Evolutionary conservation across 2,329 filamentous ascomycete species (phyloP), one percentile per base, ranked within the genome.

Genomic region (Colletotrichum sp.): DNA sequence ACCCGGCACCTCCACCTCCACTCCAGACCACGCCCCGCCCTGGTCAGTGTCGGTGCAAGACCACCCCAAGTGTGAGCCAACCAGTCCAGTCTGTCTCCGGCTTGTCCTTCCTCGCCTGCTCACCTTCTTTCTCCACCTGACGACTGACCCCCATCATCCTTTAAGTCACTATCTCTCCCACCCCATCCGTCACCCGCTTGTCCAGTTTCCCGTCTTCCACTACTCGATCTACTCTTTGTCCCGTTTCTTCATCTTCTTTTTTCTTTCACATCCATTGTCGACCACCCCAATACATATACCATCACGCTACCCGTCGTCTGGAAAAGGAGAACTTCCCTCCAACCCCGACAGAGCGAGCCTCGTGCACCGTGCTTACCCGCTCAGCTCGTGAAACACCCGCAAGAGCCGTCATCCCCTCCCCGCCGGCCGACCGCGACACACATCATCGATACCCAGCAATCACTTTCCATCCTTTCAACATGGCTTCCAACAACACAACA

Each of bases 211-310:
- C 65, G 24, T 70, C 71, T 72, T 55, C 21, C 24, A 39, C 34
- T 15, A 49, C 63, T 34, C 18, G 55, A 39, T 32, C 44, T 57
- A 57, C 44, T 44, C 71, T 60, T 64, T 68, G n/a, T 44, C 64
- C 66, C 39, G 21, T 68, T 59, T 69, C 36, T 18, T 55, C 24
- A 60, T 44, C 36, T 18, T 55, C 24, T 52, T 44, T 52, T 57
- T 69, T 63, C 16, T 55, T 69, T 67, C 26, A 63, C 63, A 73
- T 74, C 79, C 79, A 77, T 74, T 44, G 86, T 73, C 78, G 83
- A 78, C 80, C 78, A 18, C 62, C 60, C 80, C 82, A 69, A 90
- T 72, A 94, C 96, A 39, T 57, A 63, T 64, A 44, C 13, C 55
- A 32, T 10, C 26, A 55, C 26, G 67, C 18, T 60, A 65, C 59